Conservation (phyloP, 495 filamentous ascomycete species). For the Aspergillus wentii region DNA sequence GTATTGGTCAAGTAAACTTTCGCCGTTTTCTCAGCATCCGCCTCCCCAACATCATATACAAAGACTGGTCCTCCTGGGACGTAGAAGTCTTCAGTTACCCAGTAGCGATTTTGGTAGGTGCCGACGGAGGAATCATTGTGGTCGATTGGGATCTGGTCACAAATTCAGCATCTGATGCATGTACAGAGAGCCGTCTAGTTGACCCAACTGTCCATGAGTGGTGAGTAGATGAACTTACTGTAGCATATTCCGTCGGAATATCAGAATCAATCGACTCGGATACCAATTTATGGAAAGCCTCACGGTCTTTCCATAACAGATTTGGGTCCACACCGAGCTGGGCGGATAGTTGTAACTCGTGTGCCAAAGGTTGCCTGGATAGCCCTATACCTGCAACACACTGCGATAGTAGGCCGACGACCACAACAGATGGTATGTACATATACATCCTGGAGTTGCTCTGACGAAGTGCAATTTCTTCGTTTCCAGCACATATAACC, state of each 20-base stretch:
- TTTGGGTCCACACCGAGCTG: too few relatives aligned
- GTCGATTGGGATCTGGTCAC: constrained; percentile 40
- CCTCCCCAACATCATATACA: constrained; percentile 49
- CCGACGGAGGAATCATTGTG: constrained; percentile 34
- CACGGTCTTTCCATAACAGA: constrained; percentile 1
- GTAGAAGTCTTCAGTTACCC: constrained; percentile 48
- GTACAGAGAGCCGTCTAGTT: background rate
- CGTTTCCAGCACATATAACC: too few relatives aligned
- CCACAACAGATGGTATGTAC: too few relatives aligned
- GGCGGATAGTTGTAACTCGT: too few relatives aligned
- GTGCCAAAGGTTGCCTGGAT: too few relatives aligned
- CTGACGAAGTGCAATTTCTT: too few relatives aligned
- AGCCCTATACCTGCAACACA: too few relatives aligned
- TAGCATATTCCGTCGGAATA: constrained; percentile 15
- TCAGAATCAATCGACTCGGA: constrained; percentile 1
- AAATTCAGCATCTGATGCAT: background rate
- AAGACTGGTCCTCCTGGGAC: constrained; percentile 48
- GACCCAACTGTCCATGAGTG: too few relatives aligned
- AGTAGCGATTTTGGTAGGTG: constrained; percentile 51
- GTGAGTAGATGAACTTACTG: constrained; percentile 13
- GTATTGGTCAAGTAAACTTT: constrained; percentile 28
- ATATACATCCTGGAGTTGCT: too few relatives aligned
- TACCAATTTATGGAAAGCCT: constrained; percentile 2
- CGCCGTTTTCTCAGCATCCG: constrained; percentile 22
- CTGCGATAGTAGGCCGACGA: too few relatives aligned